Base-by-base conservation (phyloP, 441 rosid species). In the Cnidoscolus chayamansa region DNA sequence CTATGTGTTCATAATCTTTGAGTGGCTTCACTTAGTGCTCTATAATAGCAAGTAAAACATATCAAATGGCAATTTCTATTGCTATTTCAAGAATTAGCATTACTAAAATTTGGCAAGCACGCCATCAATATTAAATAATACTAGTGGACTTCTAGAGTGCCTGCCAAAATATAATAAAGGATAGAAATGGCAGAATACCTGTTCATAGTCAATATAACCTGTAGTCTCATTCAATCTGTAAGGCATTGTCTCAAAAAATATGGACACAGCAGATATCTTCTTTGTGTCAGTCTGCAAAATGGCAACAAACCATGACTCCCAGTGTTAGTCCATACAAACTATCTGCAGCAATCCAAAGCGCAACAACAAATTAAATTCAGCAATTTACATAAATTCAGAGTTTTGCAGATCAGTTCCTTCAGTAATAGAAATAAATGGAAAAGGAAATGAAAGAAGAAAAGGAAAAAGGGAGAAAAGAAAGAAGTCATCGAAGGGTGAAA, bases 221-320 rank as follows among this genome's bases (percentile, higher is more conserved):
- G 98, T 90, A 79, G 65, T 88, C 84, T 94, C 98, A 63, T 94
- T 73, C 79, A 94, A 83, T 86, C 98, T 88, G 74, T 94, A 91
- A 12, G 98, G 97, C 98, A 94, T 88, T 68, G 96, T 94, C 88
- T 94, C 96, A 74, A 94, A 94, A 79, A 91, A 91, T 72, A 91
- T 89, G 74, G 98, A 94, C 15, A 94, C 98, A 48, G 98, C 98
- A 71, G 98, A 94, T 82, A 94, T 94, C 81, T 94, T 94, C 85
- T 94, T 94, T 0, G 97, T 90, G 81, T 94, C 98, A 71, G 97
- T 94, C 98, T 94, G 89, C 79, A 72, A 30, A 78, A 48, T 40
- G 54, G 61, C 58, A 70, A 65, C 10, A 62, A 65, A 17, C 10
- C 2, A 63, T 10, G 10, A 45, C 19, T 63, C 7, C 49, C n/a